These are phyloP conservation scores for Hymenotorrendiella dingleyae DNA, from an alignment of 2,329 filamentous ascomycete species.

Conservation along the genomic window DNA sequence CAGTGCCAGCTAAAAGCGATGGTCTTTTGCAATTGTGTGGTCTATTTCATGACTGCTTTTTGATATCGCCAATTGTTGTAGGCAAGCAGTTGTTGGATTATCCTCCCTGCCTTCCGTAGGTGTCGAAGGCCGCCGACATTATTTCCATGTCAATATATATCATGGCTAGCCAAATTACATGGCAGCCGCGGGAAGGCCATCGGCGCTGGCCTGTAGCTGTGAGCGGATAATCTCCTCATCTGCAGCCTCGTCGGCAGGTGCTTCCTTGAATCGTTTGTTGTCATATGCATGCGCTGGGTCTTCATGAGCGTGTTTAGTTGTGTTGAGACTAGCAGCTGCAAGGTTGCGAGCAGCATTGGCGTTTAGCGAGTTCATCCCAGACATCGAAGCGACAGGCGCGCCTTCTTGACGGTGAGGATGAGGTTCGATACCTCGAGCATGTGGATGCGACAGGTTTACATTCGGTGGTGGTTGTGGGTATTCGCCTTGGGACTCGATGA, in stretches of 20 bases:
- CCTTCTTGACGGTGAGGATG: conserved; percentile 20
- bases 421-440: conserved; percentile 23
- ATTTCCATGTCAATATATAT: no score
- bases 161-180: conserved; percentile 15
- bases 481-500: conserved; percentile 78
- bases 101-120: no score
- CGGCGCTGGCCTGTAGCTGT: conserved; percentile 42
- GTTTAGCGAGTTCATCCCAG: conserved; percentile 32
- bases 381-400: conserved; percentile 30
- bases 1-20: no score
- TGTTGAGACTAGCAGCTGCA: conserved; percentile 28
- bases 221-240: conserved; percentile 48
- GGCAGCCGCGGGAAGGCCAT: conserved; percentile 20
- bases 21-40: no score
- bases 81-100: no score
- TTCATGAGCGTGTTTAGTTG: conserved; percentile 22
- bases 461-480: conserved; percentile 78
- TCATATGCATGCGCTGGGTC: conserved; percentile 18
- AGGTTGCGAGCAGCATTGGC: conserved; percentile 31
- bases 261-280: conserved; percentile 35
- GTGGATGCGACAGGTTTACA: conserved; percentile 60
- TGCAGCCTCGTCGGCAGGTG: conserved; percentile 37
- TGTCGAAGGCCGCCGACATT: no score
- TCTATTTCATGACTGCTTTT: conserved; percentile 1
- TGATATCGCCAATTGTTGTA: no score